Evolutionary conservation across 2,329 filamentous ascomycete genomes (phyloP), one percentile per base, ranked within the genome.

Genomic region (Plectosphaerella cucumerina): DNA sequence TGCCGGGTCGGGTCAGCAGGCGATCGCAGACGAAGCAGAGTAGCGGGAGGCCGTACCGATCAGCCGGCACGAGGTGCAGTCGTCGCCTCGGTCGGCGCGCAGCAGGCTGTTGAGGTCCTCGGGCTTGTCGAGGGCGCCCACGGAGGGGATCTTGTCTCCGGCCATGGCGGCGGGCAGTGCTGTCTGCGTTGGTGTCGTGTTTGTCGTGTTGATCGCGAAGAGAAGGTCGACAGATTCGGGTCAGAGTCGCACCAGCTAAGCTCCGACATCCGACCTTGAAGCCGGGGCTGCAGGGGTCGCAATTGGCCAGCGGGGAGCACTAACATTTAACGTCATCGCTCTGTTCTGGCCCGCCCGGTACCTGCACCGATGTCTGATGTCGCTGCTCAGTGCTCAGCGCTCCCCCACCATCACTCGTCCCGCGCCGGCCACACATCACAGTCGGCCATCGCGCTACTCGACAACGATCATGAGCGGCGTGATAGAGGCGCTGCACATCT

Each of bases 401-500:
- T 20, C 48, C 43, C 31, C 49, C 31, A 44, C 48, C 41, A 44
- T 18, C 26, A 31, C 26, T 31, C 26, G 26, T 31, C 26, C 26
- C 26, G 26, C 26, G 26, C n/a, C 26, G 26, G 26, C 26, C 26
- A 31, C n/a, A 20, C 21, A 18, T 31, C 47, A 44, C 46, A 46
- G 42, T 50, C 53, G 50, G 20, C 41, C 21, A 34, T n/a, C 37
- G 50, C 21, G 46, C 33, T 51, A 18, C 53, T 47, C 56, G 55
- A 53, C 57, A 18, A 20, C 65, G 68, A 85, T 70, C 67, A 93
- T 92, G 88, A 89, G 82, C 74, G 85, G 90, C 74, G 84, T 89
- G 66, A 89, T 99, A 65, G 93, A 97, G 77, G 94, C 93, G 67
- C 79, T 99, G 64, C 93, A 97, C 76, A 91, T 99, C 68, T 97